Evolutionary conservation across 1,284 basidiomycete genomes (phyloP).

Genomic region (Pseudozyma hubeiensis): DNA sequence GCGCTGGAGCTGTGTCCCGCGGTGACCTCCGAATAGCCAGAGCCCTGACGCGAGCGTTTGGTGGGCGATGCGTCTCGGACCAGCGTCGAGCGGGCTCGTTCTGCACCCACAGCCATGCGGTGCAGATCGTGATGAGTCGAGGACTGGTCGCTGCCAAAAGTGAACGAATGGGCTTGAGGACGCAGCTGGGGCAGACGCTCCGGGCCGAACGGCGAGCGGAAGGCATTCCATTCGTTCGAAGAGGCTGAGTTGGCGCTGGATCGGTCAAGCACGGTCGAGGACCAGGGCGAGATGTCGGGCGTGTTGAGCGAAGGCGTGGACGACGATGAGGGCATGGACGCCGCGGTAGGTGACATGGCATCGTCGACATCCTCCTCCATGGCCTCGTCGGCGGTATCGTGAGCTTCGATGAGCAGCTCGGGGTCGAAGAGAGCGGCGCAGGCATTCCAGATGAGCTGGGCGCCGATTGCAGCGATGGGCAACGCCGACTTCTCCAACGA

Average conservation of each 20-base stretch:
- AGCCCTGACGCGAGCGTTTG: slow-evolving; percentile 39
- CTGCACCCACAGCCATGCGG: slow-evolving; percentile 50
- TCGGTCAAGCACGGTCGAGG: slow-evolving; percentile 34
- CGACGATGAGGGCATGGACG: slow-evolving; percentile 37
- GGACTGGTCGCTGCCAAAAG: slow-evolving; percentile 34
- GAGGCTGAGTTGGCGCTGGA: slow-evolving; percentile 7
- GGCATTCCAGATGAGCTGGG: slow-evolving; percentile 64
- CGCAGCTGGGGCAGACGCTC: slow-evolving; percentile 33
- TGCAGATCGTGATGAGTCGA: slow-evolving; percentile 38
- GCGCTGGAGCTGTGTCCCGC: slow-evolving; percentile 45
- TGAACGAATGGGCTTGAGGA: slow-evolving; percentile 41
- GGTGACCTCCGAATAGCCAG: slow-evolving; percentile 24
- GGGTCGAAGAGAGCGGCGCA: slow-evolving; percentile 56
- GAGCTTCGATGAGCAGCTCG: slow-evolving; percentile 33
- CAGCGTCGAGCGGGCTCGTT: slow-evolving; percentile 27
- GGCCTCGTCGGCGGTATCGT: slow-evolving; percentile 36
- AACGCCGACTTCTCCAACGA: slow-evolving; percentile 61
- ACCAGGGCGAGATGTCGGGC: slow-evolving; percentile 45
- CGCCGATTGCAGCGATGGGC: slow-evolving; percentile 60
- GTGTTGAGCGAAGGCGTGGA: slow-evolving; percentile 46
- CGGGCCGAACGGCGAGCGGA: slow-evolving; percentile 50
- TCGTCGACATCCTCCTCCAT: slow-evolving; percentile 38
- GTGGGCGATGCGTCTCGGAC: slow-evolving; percentile 12
- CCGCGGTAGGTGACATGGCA: slow-evolving; percentile 31
- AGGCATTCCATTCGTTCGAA: slow-evolving; percentile 46